Evolutionary conservation across 306 rosid species (phyloP).

Genomic region (Cicer judaicum): DNA sequence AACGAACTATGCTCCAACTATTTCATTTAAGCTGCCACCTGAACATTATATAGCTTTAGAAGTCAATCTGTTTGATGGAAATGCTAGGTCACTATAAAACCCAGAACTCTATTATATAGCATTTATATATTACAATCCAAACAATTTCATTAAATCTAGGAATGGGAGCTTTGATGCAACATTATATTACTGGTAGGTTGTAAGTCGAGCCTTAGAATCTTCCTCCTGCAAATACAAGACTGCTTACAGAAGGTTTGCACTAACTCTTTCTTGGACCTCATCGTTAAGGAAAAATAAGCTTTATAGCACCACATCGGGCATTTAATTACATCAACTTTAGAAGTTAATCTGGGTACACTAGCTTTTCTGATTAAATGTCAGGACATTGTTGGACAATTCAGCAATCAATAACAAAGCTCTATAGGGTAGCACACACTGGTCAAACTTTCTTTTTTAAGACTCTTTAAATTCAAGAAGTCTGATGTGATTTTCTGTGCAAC

Average conservation of each 20-base stretch:
- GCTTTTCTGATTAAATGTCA: constrained; percentile 4
- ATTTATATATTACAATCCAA: constrained; percentile 6
- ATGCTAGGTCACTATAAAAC: constrained; percentile 37
- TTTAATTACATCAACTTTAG: constrained; percentile 24
- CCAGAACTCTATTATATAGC: constrained; percentile 14
- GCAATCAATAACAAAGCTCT: not conserved
- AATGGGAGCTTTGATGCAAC: constrained; percentile 3
- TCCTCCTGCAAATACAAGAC: constrained; percentile 9
- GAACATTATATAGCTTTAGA: constrained; percentile 12
- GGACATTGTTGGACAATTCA: not conserved
- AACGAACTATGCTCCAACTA: constrained; percentile 5
- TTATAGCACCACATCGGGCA: not conserved
- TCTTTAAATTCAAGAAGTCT: constrained; percentile 21
- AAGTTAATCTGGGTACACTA: constrained; percentile 21
- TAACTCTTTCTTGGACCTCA: not conserved
- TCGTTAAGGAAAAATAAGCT: not conserved
- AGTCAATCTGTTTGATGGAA: constrained; percentile 20
- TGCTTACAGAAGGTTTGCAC: not conserved
- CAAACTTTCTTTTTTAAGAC: constrained; percentile 1
- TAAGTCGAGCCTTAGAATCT: not conserved
- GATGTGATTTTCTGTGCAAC: constrained; percentile 32
- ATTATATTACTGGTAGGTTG: not conserved
- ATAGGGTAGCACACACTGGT: not conserved
- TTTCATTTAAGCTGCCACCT: constrained; percentile 9
- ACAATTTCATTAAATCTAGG: not conserved